phyloP scores from a whole-genome alignment of 371 early-diverging fungal genomes.

The Apophysomyces sp. region DNA sequence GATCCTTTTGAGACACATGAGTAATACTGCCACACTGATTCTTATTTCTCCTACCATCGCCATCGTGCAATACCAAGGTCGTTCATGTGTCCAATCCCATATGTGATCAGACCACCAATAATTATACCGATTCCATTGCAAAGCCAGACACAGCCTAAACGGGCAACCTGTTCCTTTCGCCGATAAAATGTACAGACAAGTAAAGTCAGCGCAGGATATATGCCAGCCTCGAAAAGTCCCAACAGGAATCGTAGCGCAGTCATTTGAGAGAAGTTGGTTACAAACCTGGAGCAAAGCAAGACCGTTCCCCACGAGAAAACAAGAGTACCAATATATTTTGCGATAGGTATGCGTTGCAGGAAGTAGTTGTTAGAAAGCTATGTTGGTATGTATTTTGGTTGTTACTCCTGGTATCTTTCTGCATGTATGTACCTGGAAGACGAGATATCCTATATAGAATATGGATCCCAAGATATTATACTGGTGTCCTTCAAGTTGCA shows the following conservation, averaged over 20 bases:
- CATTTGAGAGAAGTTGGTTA: constrained; percentile 29
- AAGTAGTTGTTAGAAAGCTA: constrained; percentile 43
- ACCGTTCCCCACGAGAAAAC: constrained; percentile 37
- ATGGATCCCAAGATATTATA: constrained; percentile 35
- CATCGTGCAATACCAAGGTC: constrained; percentile 42
- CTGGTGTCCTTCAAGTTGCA: constrained; percentile 19
- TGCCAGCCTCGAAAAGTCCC: constrained; percentile 23
- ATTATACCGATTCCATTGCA: constrained; percentile 49
- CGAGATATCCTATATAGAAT: constrained; percentile 38
- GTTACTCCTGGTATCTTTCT: too few species aligned
- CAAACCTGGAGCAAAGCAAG: constrained; percentile 20
- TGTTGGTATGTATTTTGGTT: too few species aligned
- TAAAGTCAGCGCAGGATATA: constrained; percentile 27
- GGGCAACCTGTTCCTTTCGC: constrained; percentile 31
- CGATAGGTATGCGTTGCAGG: constrained; percentile 29
- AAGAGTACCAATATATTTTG: constrained; percentile 31
- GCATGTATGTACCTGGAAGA: constrained; percentile 26
- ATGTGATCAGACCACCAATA: constrained; percentile 62
- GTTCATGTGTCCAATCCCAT: constrained; percentile 53
- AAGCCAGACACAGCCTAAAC: constrained; percentile 29
- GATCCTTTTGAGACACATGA: constrained; percentile 19
- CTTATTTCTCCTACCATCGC: constrained; percentile 49
- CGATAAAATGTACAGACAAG: constrained; percentile 38
- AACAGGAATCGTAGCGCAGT: constrained; percentile 39
- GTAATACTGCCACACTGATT: neutral